These are phyloP conservation scores for Fraxinus baroniana DNA, from an alignment of 305 asterid genomes.

Conservation along the genomic window DNA sequence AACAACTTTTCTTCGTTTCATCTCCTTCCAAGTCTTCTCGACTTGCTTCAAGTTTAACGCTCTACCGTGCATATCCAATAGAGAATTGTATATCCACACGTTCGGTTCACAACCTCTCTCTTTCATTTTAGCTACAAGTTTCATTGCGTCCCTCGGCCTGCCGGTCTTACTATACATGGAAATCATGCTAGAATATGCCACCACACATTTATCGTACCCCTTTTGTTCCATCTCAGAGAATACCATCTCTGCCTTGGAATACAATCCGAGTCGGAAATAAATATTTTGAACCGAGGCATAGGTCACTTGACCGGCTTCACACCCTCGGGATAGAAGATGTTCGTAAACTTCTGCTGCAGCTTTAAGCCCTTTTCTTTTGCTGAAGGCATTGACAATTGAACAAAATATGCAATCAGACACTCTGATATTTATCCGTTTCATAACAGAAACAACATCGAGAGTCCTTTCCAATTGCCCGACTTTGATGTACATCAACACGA, in stretches of 20 bases:
- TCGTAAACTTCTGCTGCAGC: constrained; percentile 58
- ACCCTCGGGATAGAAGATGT: constrained; percentile 44
- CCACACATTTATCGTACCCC: constrained; percentile 73
- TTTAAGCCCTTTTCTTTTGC: constrained; percentile 51
- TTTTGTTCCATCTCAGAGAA: constrained; percentile 62
- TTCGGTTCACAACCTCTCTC: constrained; percentile 75
- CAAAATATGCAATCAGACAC: constrained; percentile 89
- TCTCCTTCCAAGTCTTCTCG: constrained; percentile 85
- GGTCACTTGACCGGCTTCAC: constrained; percentile 89
- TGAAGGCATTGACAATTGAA: constrained; percentile 76
- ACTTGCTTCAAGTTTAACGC: constrained; percentile 48
- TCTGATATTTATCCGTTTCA: constrained; percentile 57
- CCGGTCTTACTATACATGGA: constrained; percentile 74
- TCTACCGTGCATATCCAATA: constrained; percentile 72
- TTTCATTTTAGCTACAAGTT: constrained; percentile 81
- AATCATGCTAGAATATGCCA: constrained; percentile 83
- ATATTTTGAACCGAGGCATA: constrained; percentile 63
- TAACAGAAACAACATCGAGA: constrained; percentile 42
- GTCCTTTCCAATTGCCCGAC: constrained; percentile 67
- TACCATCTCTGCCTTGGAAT: constrained; percentile 54
- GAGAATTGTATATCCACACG: constrained; percentile 87
- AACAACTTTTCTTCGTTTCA: constrained; percentile 57
- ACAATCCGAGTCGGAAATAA: constrained; percentile 58
- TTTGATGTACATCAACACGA: constrained; percentile 57
- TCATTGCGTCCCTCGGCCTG: constrained; percentile 56